Percentiles rank a stretch among this genome's conserved stretches.
These are phyloP conservation scores for Murraya koenigii DNA, from an alignment of 345 rosid species.

Conservation along the genomic window DNA sequence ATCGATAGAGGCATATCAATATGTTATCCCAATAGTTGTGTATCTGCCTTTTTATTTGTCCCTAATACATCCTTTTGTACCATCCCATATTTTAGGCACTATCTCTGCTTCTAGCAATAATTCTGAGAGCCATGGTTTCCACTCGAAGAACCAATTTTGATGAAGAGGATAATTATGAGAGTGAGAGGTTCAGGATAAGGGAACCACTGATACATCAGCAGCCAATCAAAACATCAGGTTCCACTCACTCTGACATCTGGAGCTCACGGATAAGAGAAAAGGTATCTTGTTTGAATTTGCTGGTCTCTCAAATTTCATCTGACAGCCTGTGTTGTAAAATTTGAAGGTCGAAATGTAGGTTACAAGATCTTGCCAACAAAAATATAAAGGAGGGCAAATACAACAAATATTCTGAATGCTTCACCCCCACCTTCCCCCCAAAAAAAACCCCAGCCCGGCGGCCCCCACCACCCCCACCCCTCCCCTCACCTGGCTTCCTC, in stretches of 20 bases:
- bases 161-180: conserved; percentile 63
- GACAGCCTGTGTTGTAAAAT: not conserved
- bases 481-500: too few species aligned
- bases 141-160: conserved; percentile 40
- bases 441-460: too few species aligned
- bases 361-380: not conserved
- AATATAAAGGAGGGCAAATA: not conserved
- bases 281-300: conserved; percentile 38
- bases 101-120: conserved; percentile 61
- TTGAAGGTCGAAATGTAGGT: not conserved
- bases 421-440: not conserved
- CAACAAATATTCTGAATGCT: not conserved
- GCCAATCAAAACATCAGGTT: conserved; percentile 52
- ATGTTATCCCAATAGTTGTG: too few species aligned
- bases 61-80: conserved; percentile 8
- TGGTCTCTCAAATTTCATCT: not conserved
- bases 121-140: conserved; percentile 73
- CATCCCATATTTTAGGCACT: conserved; percentile 45
- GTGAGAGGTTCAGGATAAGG: conserved; percentile 50
- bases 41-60: not conserved
- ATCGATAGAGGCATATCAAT: too few species aligned
- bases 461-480: not conserved
- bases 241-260: conserved; percentile 57
- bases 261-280: conserved; percentile 77
- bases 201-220: conserved; percentile 75